These are phyloP conservation scores for Pyrenophora teres DNA, from an alignment of 2,329 filamentous ascomycete species.

Conservation along the genomic window DNA sequence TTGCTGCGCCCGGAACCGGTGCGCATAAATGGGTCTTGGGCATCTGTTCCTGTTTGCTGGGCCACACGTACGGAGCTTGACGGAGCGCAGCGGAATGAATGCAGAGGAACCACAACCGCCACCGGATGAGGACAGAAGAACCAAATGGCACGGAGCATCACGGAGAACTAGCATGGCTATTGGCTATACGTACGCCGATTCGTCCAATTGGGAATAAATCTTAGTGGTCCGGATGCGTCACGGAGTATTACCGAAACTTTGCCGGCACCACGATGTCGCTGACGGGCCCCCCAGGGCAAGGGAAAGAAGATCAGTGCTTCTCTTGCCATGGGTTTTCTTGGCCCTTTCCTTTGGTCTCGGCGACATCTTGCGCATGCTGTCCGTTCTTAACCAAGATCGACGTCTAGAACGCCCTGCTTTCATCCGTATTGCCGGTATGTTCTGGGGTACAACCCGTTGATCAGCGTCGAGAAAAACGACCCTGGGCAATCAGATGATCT, in stretches of 20 bases:
- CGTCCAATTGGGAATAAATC: neutral
- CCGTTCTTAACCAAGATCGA: constrained; percentile 10
- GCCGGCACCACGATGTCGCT: constrained; percentile 4
- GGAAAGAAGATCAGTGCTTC: neutral
- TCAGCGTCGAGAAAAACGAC: constrained; percentile 2
- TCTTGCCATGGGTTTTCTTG: constrained; percentile 9
- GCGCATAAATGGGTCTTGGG: constrained; percentile 4
- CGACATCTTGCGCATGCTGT: neutral
- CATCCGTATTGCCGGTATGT: constrained; percentile 16
- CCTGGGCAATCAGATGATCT: neutral
- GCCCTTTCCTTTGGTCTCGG: neutral
- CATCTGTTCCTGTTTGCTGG: neutral
- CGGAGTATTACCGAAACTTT: neutral
- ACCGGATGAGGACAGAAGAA: constrained; percentile 1
- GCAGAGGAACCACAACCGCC: constrained; percentile 1
- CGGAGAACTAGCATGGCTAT: constrained; percentile 10
- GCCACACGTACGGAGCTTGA: neutral
- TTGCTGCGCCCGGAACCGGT: neutral
- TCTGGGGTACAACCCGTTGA: constrained; percentile 2
- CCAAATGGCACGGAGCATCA: constrained; percentile 1
- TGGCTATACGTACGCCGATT: neutral
- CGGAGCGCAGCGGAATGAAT: neutral
- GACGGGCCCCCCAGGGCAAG: neutral
- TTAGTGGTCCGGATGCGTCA: neutral
- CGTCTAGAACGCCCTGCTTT: constrained; percentile 9